These are phyloP conservation scores for Scleromitrula shiraiana DNA, from an alignment of 2,329 filamentous ascomycete species.

Conservation along the genomic window DNA sequence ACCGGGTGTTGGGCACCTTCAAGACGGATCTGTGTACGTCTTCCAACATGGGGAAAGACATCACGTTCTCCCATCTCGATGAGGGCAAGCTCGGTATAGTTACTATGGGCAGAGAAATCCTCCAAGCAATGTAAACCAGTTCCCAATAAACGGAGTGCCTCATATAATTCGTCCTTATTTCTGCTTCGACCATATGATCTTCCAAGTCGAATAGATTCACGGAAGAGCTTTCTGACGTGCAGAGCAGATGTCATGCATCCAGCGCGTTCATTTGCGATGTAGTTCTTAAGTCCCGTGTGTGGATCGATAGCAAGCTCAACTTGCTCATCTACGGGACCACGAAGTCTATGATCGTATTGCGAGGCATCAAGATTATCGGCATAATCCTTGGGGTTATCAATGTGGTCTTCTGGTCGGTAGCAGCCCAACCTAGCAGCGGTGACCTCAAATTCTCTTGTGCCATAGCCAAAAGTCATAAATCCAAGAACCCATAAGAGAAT, in stretches of 20 bases:
- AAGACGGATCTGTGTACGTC: slow-evolving; percentile 61
- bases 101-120: slow-evolving; percentile 89
- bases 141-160: slow-evolving; percentile 77
- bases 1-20: slow-evolving; percentile 57
- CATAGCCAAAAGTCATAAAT: slow-evolving; percentile 82
- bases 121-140: slow-evolving; percentile 87
- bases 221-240: slow-evolving; percentile 67
- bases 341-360: slow-evolving; percentile 71
- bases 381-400: slow-evolving; percentile 74
- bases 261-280: slow-evolving; percentile 77
- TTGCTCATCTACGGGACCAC: slow-evolving; percentile 71
- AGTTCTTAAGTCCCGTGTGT: slow-evolving; percentile 77
- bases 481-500: slow-evolving; percentile 82
- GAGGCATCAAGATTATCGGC: slow-evolving; percentile 82
- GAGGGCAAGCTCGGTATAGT: slow-evolving; percentile 81
- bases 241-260: slow-evolving; percentile 75
- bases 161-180: slow-evolving; percentile 72
- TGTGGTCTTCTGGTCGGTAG: slow-evolving; percentile 77
- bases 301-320: slow-evolving; percentile 73
- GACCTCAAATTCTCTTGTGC: slow-evolving; percentile 78
- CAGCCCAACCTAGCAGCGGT: slow-evolving; percentile 70
- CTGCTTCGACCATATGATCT: slow-evolving; percentile 59
- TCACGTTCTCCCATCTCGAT: slow-evolving; percentile 77
- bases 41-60: slow-evolving; percentile 82
- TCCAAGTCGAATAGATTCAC: slow-evolving; percentile 69